phyloP scores from a whole-genome alignment of 2,329 filamentous ascomycete genomes.

The Pseudocercospora fuligena region DNA sequence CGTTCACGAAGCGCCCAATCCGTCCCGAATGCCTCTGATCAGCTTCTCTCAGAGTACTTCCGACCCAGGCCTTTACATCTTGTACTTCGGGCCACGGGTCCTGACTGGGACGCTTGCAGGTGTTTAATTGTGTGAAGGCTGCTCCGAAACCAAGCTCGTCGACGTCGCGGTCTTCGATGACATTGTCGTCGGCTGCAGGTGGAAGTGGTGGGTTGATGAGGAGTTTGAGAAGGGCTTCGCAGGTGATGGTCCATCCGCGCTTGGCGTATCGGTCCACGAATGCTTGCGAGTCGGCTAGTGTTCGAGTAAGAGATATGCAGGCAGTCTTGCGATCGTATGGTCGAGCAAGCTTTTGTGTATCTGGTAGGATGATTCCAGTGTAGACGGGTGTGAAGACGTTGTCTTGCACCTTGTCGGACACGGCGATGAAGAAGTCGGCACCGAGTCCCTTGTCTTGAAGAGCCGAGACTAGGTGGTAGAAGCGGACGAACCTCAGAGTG shows the following conservation, averaged over 20 bases:
- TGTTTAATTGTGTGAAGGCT: conserved; percentile 91
- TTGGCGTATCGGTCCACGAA: conserved; percentile 73
- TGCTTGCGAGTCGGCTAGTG: conserved; percentile 79
- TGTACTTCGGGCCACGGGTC: conserved; percentile 88
- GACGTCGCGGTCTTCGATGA: conserved; percentile 84
- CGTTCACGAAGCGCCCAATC: conserved; percentile 71
- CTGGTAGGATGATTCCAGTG: conserved; percentile 81
- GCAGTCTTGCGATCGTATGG: conserved; percentile 92
- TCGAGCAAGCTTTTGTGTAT: conserved; percentile 84
- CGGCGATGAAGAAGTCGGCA: conserved; percentile 85
- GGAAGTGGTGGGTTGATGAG: conserved; percentile 84
- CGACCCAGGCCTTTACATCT: conserved; percentile 83
- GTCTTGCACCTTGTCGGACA: conserved; percentile 80
- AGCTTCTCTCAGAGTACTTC: conserved; percentile 75
- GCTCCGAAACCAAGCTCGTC: conserved; percentile 95
- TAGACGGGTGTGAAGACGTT: conserved; percentile 84
- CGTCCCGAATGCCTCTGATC: conserved; percentile 74
- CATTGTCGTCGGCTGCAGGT: conserved; percentile 69
- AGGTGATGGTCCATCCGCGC: conserved; percentile 91
- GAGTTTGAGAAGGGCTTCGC: conserved; percentile 84
- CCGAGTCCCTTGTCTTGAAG: conserved; percentile 81
- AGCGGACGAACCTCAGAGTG: conserved; percentile 84
- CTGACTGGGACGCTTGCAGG: conserved; percentile 72
- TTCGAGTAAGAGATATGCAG: conserved; percentile 91
- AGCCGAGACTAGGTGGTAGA: conserved; percentile 91